phyloP scores from a whole-genome alignment of 2,329 filamentous ascomycete genomes.

The Cercospora sp. region DNA sequence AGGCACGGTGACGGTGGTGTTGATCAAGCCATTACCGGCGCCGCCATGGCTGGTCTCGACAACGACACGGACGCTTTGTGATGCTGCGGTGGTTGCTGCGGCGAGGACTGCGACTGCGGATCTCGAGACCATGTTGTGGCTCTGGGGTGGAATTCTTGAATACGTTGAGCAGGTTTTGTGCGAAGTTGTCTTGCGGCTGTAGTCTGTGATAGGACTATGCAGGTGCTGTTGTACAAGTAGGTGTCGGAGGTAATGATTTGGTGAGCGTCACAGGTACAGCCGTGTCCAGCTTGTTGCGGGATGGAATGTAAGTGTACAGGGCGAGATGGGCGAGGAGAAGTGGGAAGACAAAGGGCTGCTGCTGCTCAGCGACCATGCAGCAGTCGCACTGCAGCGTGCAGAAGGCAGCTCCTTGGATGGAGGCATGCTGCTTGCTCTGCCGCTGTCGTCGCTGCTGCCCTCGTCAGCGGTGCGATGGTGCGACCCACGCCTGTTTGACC shows the following conservation, averaged over 20 bases:
- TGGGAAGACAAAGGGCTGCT: not conserved
- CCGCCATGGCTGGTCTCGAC: constrained; percentile 31
- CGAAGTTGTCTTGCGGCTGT: not conserved
- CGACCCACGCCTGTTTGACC: not conserved
- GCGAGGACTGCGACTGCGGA: constrained; percentile 7
- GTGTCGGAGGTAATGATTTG: not conserved
- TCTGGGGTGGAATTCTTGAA: not conserved
- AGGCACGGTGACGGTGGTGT: constrained; percentile 31
- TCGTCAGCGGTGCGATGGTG: not conserved
- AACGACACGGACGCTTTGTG: constrained; percentile 28
- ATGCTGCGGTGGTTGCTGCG: constrained; percentile 18
- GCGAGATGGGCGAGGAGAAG: not conserved
- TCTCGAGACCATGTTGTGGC: constrained; percentile 14
- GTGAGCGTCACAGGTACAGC: constrained; percentile 3
- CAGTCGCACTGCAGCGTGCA: not conserved
- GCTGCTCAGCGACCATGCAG: not conserved
- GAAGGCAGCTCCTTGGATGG: not conserved
- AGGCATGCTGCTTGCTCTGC: not conserved
- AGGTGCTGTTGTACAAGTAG: not conserved
- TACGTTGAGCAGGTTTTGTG: not conserved
- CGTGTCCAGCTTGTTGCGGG: not conserved
- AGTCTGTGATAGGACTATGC: not conserved
- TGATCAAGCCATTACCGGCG: constrained; percentile 30
- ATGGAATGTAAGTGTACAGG: not conserved
- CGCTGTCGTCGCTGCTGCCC: not conserved